These are phyloP conservation scores for Leishmania amazonensis DNA, from an alignment of 208 protist species.

Conservation along the genomic window DNA sequence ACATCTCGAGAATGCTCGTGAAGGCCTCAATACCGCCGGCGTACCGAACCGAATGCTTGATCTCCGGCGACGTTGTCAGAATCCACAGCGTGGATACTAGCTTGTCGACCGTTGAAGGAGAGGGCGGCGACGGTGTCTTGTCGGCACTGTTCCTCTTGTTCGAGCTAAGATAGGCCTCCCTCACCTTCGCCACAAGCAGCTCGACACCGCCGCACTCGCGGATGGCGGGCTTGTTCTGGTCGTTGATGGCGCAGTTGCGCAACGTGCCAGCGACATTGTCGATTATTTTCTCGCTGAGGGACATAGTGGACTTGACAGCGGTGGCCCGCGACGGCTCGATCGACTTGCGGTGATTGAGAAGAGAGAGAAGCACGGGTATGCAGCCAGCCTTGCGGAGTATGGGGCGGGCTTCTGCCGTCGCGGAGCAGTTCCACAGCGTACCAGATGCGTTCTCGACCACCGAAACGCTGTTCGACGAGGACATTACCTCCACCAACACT, in stretches of 20 bases:
- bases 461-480: constrained; percentile 58
- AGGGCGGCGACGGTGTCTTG: constrained; percentile 21
- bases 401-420: constrained; percentile 77
- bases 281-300: constrained; percentile 76
- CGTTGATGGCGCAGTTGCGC: constrained; percentile 94
- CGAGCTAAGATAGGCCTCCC: constrained; percentile 39
- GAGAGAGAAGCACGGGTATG: constrained; percentile 76
- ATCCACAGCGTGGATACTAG: constrained; percentile 92
- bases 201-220: constrained; percentile 85
- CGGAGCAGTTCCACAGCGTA: constrained; percentile 94
- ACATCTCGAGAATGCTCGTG: constrained; percentile 59
- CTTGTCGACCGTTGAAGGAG: constrained; percentile 82
- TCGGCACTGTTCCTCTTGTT: constrained; percentile 2
- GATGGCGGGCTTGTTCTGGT: constrained; percentile 91
- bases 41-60: constrained; percentile 87
- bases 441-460: constrained; percentile 92
- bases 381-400: constrained; percentile 84
- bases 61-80: constrained; percentile 86
- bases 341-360: constrained; percentile 59
- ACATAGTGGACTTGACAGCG: constrained; percentile 23
- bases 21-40: constrained; percentile 76
- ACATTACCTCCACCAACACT: constrained; percentile 76
- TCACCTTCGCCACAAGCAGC: constrained; percentile 69
- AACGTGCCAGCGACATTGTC: constrained; percentile 92
- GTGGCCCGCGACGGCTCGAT: constrained; percentile 10